phyloP scores from a whole-genome alignment of 2,329 filamentous ascomycete genomes.

The Zelopaecilomyces penicillatus region DNA sequence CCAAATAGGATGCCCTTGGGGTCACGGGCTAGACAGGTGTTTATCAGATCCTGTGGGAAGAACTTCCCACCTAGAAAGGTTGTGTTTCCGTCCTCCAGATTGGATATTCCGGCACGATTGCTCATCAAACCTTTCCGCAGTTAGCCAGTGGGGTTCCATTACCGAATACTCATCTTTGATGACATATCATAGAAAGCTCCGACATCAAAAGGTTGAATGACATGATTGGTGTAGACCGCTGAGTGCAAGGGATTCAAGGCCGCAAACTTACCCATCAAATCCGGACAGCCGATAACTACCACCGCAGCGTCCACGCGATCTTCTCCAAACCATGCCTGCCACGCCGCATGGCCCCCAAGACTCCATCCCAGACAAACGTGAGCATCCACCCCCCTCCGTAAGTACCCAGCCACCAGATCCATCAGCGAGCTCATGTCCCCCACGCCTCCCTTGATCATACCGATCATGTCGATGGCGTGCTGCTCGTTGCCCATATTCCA shows the following conservation, averaged over 20 bases:
- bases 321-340: conserved; percentile 75
- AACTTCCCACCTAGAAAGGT: conserved; percentile 68
- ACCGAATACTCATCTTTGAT: background rate
- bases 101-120: conserved; percentile 65
- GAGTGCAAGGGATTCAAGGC: background rate
- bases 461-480: conserved; percentile 91
- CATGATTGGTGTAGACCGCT: background rate
- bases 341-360: conserved; percentile 79
- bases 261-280: conserved; percentile 57
- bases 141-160: background rate
- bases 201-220: no score
- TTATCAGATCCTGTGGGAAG: conserved; percentile 63
- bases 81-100: conserved; percentile 43
- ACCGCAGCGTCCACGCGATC: conserved; percentile 70
- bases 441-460: conserved; percentile 62
- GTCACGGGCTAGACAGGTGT: conserved; percentile 57
- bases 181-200: background rate
- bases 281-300: conserved; percentile 79
- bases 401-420: conserved; percentile 66
- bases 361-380: conserved; percentile 77
- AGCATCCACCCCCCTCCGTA: conserved; percentile 44
- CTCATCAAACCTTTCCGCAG: conserved; percentile 55
- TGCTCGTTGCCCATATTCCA: conserved; percentile 72
- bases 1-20: conserved; percentile 68
- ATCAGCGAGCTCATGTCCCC: conserved; percentile 69